Base-by-base conservation (phyloP, 352 stramenopile genomes). In the Globisporangium heterothallicum region DNA sequence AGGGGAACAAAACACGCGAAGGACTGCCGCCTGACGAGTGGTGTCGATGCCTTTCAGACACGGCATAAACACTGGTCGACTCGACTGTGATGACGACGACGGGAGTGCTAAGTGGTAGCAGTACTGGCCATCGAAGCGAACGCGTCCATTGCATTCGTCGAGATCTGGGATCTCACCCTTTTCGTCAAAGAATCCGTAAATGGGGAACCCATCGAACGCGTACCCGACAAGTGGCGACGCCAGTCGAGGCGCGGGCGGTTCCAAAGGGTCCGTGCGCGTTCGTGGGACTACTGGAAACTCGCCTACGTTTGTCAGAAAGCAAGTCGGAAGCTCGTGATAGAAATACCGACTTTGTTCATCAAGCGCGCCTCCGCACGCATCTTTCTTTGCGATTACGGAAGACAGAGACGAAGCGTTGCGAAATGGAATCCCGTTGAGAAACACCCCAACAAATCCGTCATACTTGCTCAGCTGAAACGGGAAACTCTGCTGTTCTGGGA, bases 341-440 rank as follows among this genome's bases (percentile, higher is more conserved):
- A 72, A 77, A 26, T 90, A 90, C 0, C 66, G 72, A 19, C 59
- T 55, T 25, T 56, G 27, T 0, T 49, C 50, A 30, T 90, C 72
- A 2, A 86, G 47, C 9, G 72, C 56, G 1, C 78, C 78, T 14
- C 78, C 75, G 42, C 78, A 89, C 13, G 3, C 12, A 42, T 63
- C 55, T 22, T 84, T 73, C 6, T 27, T 65, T 19, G 19, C n/a
- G 1, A 43, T 10, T 21, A 32, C 19, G 46, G 41, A 34, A 30
- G 24, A 34, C 7, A 5, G 57, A 44, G 44, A 41, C 24, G 51
- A 63, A 6, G 22, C 45, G 24, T 43, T 66, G 18, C 71, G 77
- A 53, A 89, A 75, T 2, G 75, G 63, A 19, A 90, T 63, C 0
- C 78, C 78, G 29, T 90, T 85, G 24, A 86, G 51, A 36, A 90